Conservation (phyloP, 176 grass and related monocot genomes). For the Rhipidocladum racemiflorum region DNA sequence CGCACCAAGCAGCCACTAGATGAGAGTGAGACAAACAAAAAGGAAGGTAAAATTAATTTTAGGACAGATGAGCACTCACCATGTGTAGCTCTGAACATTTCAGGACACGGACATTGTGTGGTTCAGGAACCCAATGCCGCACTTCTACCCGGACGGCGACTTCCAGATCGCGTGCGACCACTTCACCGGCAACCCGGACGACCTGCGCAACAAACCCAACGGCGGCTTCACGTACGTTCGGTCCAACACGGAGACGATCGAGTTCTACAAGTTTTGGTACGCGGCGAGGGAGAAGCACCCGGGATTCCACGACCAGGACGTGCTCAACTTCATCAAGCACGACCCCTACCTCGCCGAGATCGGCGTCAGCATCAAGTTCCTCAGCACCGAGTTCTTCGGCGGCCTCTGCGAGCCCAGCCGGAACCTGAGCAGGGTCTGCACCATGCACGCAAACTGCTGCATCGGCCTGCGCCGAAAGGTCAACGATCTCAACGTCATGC, state of each 20-base stretch:
- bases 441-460: slow-evolving; percentile 89
- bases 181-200: slow-evolving; percentile 47
- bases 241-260: slow-evolving; percentile 42
- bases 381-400: slow-evolving; percentile 64
- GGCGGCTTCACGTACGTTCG: slow-evolving; percentile 51
- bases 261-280: slow-evolving; percentile 52
- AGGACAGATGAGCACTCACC: neutral
- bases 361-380: slow-evolving; percentile 50
- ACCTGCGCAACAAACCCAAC: slow-evolving; percentile 50
- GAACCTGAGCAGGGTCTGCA: slow-evolving; percentile 49
- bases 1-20: no score
- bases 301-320: slow-evolving; percentile 55
- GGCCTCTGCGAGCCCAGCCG: slow-evolving; percentile 63
- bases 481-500: slow-evolving; percentile 55
- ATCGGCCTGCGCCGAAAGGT: slow-evolving; percentile 56
- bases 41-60: neutral
- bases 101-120: slow-evolving; percentile 72
- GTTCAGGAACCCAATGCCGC: slow-evolving; percentile 62
- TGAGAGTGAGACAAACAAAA: no score
- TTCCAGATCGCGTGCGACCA: slow-evolving; percentile 64
- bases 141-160: slow-evolving; percentile 35
- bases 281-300: slow-evolving; percentile 27
- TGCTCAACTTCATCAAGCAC: slow-evolving; percentile 57
- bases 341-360: slow-evolving; percentile 36
- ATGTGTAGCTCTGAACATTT: neutral